Evolutionary conservation across 345 rosid species (phyloP).

Genomic region (Triadica sebifera): DNA sequence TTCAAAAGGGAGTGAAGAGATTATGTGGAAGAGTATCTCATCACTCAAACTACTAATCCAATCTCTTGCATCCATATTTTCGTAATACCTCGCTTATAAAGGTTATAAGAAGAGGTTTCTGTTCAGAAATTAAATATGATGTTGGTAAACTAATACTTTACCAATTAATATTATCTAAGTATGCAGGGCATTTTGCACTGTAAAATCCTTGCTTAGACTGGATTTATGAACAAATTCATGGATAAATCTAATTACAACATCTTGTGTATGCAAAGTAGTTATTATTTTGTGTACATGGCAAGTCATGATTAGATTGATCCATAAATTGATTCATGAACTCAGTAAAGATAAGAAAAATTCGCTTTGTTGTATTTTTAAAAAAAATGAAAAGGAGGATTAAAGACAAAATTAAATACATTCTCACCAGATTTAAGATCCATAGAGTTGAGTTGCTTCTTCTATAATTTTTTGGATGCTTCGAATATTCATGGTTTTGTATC

Average conservation of each 20-base stretch:
- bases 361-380: neutral
- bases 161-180: neutral
- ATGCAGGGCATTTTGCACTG: no score
- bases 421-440: neutral
- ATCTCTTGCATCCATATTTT: conserved; percentile 23
- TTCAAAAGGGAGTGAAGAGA: conserved; percentile 53
- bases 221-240: no score
- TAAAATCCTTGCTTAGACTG: no score
- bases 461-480: neutral
- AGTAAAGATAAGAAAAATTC: no score
- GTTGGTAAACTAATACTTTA: neutral
- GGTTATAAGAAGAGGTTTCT: neutral
- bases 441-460: neutral
- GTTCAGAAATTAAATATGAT: neutral
- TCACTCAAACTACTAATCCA: conserved; percentile 49
- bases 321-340: no score
- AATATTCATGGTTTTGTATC: neutral
- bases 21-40: conserved; percentile 53
- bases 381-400: no score
- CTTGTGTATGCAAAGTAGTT: no score
- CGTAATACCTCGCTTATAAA: neutral
- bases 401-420: neutral
- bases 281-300: no score
- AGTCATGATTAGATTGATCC: no score
- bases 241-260: no score